Conservation (phyloP, 495 filamentous ascomycete genomes). For the Chaetomidium leptoderma region DNA sequence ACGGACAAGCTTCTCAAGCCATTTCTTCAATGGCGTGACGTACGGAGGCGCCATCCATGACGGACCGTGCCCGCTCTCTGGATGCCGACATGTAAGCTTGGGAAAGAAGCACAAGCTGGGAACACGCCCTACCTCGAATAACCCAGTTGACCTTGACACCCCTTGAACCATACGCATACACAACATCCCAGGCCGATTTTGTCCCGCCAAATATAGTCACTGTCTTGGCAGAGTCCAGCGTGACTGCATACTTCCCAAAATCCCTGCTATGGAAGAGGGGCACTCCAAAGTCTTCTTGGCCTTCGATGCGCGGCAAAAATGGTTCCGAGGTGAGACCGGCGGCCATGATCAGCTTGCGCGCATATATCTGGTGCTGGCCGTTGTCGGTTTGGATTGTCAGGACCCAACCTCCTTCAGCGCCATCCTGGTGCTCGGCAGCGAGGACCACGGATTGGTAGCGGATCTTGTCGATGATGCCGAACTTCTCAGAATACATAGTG, state of each 20-base stretch:
- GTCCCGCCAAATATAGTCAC: slow-evolving; percentile 66
- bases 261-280: slow-evolving; percentile 64
- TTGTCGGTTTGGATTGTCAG: slow-evolving; percentile 30
- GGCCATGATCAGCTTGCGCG: slow-evolving; percentile 36
- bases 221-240: slow-evolving; percentile 31
- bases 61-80: slow-evolving; percentile 67
- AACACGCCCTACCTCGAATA: slow-evolving; percentile 53
- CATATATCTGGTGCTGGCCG: slow-evolving; percentile 21
- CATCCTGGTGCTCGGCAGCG: slow-evolving; percentile 45
- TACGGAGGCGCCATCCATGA: slow-evolving; percentile 63
- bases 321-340: slow-evolving; percentile 39
- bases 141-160: slow-evolving; percentile 72
- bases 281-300: slow-evolving; percentile 38
- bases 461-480: slow-evolving; percentile 52
- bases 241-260: slow-evolving; percentile 37
- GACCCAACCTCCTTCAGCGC: slow-evolving; percentile 37
- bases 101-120: not conserved
- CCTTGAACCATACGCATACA: slow-evolving; percentile 59
- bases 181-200: slow-evolving; percentile 76
- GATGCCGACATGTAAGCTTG: not conserved
- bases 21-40: slow-evolving; percentile 42
- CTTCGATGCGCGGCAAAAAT: slow-evolving; percentile 37
- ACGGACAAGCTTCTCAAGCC: slow-evolving; percentile 58
- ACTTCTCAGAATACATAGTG: slow-evolving; percentile 56
- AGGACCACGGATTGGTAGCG: slow-evolving; percentile 51